Percentiles rank a stretch among this genome's conserved stretches.
Conservation (phyloP, 2,329 filamentous ascomycete species). For the Diaporthe sp. region DNA sequence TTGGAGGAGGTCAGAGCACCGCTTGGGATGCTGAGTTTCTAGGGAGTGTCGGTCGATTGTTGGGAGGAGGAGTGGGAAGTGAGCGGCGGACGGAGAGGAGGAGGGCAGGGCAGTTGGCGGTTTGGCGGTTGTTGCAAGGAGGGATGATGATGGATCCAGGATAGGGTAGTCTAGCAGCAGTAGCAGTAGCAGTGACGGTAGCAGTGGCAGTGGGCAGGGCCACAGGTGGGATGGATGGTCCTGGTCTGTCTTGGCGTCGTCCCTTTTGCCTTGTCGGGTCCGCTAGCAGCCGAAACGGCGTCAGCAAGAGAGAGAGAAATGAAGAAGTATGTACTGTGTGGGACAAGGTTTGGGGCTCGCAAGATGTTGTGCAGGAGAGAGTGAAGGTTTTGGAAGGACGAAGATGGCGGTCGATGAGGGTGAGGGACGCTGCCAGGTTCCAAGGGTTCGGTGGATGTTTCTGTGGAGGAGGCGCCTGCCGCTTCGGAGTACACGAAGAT, state of each 20-base stretch:
- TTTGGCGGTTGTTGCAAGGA: constrained; percentile 26
- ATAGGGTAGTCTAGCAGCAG: constrained; percentile 11
- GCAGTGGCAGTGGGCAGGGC: not conserved
- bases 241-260: constrained; percentile 28
- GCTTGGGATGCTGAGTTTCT: constrained; percentile 31
- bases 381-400: constrained; percentile 10
- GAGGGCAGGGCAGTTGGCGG: constrained; percentile 13
- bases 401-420: constrained; percentile 30
- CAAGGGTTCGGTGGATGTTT: constrained; percentile 26
- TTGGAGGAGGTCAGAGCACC: constrained; percentile 47
- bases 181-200: too few relatives aligned
- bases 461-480: constrained; percentile 18
- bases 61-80: not conserved
- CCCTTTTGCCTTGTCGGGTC: constrained; percentile 28
- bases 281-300: constrained; percentile 28
- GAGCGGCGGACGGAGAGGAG: constrained; percentile 28
- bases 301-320: constrained; percentile 10
- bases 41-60: constrained; percentile 28
- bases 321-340: constrained; percentile 8
- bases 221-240: constrained; percentile 22
- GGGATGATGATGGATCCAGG: constrained; percentile 31
- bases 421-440: constrained; percentile 25
- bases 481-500: constrained; percentile 31
- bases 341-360: constrained; percentile 29
- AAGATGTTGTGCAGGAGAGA: constrained; percentile 32